phyloP scores from a whole-genome alignment of 441 rosid genomes.

The Gossypium davidsonii region DNA sequence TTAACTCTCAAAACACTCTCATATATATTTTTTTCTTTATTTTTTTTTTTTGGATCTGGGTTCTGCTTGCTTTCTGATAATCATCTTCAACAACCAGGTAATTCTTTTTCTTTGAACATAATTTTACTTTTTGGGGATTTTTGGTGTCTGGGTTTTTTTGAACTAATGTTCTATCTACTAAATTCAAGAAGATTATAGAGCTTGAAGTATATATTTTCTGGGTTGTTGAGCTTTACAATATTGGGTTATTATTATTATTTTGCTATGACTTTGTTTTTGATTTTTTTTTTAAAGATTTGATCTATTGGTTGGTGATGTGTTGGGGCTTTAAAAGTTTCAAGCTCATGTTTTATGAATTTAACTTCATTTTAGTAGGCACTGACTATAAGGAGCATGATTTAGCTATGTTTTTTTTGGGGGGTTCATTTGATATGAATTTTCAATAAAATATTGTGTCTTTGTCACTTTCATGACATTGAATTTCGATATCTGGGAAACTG shows the following conservation, averaged over 20 bases:
- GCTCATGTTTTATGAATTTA: slow-evolving; percentile 18
- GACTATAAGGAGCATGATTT: slow-evolving; percentile 2
- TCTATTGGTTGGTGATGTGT: slow-evolving; percentile 24
- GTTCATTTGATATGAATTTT: slow-evolving; percentile 14
- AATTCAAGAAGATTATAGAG: slow-evolving; percentile 12
- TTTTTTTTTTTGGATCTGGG: slow-evolving; percentile 61
- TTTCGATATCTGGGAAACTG: slow-evolving; percentile 19
- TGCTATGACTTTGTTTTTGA: slow-evolving; percentile 12
- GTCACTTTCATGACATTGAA: slow-evolving; percentile 1
- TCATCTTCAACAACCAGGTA: slow-evolving; percentile 30
- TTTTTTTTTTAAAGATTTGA: slow-evolving; percentile 21
- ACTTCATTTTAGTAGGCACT: neutral
- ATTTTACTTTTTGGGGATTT: neutral
- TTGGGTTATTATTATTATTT: slow-evolving; percentile 6
- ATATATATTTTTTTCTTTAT: neutral
- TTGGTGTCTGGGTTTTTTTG: slow-evolving; percentile 20
- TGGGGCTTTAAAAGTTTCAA: slow-evolving; percentile 9
- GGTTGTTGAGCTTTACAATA: slow-evolving; percentile 9
- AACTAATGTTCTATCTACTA: slow-evolving; percentile 10
- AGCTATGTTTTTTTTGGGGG: neutral
- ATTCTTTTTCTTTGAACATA: neutral
- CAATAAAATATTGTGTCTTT: slow-evolving; percentile 1
- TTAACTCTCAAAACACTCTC: slow-evolving; percentile 9
- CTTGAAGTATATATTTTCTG: neutral
- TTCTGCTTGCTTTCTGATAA: slow-evolving; percentile 19